phyloP scores from a whole-genome alignment of 163 green algal species.

The Scenedesmus sp. region DNA sequence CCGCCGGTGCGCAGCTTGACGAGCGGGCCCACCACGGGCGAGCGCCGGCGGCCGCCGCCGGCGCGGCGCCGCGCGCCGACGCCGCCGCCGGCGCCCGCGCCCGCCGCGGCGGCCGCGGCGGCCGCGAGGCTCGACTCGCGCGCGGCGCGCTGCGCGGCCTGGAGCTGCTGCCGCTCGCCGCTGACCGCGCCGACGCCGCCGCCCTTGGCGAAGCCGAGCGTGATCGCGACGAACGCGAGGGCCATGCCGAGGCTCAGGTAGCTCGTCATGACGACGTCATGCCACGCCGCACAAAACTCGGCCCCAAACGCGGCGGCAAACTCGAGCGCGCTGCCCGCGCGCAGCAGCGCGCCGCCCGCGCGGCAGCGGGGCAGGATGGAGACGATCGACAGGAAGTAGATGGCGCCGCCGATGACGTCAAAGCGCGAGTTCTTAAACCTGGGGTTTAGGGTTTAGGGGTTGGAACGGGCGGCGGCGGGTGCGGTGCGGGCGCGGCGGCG shows the following conservation, averaged over 20 bases:
- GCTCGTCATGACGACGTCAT: conserved; percentile 54
- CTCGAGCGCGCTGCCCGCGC: neutral
- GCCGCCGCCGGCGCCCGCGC: neutral
- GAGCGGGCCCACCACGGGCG: conserved; percentile 31
- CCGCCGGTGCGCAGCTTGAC: conserved; percentile 43
- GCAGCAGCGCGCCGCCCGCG: conserved; percentile 25
- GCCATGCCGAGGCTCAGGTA: conserved; percentile 62
- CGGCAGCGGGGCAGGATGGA: conserved; percentile 80
- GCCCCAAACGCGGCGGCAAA: conserved; percentile 8
- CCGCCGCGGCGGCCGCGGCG: neutral
- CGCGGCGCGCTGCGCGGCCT: conserved; percentile 9
- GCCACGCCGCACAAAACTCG: conserved; percentile 20
- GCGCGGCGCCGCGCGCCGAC: neutral
- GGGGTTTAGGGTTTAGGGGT: too few species aligned
- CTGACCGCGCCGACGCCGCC: conserved; percentile 64
- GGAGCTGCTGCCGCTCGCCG: conserved; percentile 26
- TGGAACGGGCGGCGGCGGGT: too few species aligned
- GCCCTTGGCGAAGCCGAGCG: conserved; percentile 61
- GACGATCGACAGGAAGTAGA: conserved; percentile 90
- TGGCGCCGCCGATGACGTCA: conserved; percentile 83
- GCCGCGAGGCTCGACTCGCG: neutral
- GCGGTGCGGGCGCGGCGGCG: too few species aligned
- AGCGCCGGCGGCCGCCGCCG: conserved; percentile 10
- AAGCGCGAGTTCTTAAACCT: conserved; percentile 76
- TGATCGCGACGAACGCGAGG: conserved; percentile 58